A percentile compares a stretch with the other conserved stretches of the same genome.
phyloP scores from a whole-genome alignment of 2,329 filamentous ascomycete genomes.

The Pseudogymnoascus sp. region DNA sequence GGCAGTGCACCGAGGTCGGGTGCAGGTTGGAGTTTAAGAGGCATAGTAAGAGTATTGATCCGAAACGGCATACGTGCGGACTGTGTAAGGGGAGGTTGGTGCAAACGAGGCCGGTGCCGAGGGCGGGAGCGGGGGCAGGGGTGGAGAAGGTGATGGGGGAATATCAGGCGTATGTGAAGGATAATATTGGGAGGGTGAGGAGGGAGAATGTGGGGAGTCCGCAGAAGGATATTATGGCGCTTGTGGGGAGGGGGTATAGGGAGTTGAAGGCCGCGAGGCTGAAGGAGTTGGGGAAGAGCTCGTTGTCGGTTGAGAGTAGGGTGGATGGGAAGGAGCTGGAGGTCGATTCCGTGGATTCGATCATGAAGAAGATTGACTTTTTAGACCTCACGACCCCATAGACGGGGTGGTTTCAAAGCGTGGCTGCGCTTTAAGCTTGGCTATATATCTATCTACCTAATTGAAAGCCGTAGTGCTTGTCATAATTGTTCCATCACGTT shows the following conservation, averaged over 20 bases:
- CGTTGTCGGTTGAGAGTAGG: background rate
- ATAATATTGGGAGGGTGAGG: slow-evolving; percentile 56
- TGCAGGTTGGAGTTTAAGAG: slow-evolving; percentile 71
- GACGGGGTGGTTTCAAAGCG: background rate
- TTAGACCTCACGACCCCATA: slow-evolving; percentile 25
- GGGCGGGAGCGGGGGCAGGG: slow-evolving; percentile 30
- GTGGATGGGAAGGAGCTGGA: background rate
- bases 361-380: slow-evolving; percentile 26
- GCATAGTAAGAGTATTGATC: slow-evolving; percentile 79
- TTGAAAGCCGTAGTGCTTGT: background rate
- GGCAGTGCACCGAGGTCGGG: slow-evolving; percentile 53
- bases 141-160: slow-evolving; percentile 32
- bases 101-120: slow-evolving; percentile 73
- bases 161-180: slow-evolving; percentile 55
- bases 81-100: slow-evolving; percentile 61
- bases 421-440: background rate
- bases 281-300: background rate
- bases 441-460: background rate
- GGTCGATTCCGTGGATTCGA: slow-evolving; percentile 9
- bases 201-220: slow-evolving; percentile 46
- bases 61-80: slow-evolving; percentile 63
- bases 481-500: background rate
- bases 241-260: slow-evolving; percentile 56
- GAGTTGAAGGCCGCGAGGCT: slow-evolving; percentile 35
- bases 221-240: slow-evolving; percentile 62